These are phyloP conservation scores for Lactarius hengduanensis DNA, from an alignment of 768 basidiomycete genomes.

Conservation along the genomic window DNA sequence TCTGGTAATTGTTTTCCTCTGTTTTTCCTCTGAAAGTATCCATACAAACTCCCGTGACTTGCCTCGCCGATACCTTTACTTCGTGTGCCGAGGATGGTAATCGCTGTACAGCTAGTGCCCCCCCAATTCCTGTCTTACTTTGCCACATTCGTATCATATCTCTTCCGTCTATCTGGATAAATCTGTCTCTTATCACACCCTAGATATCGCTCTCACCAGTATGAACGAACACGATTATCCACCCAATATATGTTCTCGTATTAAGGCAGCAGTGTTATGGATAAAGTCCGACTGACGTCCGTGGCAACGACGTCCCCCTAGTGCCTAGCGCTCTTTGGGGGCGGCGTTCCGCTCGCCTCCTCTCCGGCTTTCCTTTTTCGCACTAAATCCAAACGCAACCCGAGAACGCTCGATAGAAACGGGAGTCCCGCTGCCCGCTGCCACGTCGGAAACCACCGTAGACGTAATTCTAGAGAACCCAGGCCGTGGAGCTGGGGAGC, in stretches of 20 bases:
- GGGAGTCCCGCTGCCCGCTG: slow-evolving; percentile 49
- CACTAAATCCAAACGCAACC: slow-evolving; percentile 73
- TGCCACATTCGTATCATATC: slow-evolving; percentile 11
- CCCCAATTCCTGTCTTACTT: neutral
- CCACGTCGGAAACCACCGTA: slow-evolving; percentile 47
- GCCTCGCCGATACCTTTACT: neutral
- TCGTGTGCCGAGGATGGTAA: slow-evolving; percentile 18
- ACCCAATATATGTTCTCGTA: slow-evolving; percentile 10
- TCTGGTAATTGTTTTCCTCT: neutral
- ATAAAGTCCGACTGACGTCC: slow-evolving; percentile 4
- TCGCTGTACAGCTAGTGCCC: slow-evolving; percentile 19
- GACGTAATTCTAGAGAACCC: slow-evolving; percentile 78
- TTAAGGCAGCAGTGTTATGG: slow-evolving; percentile 13
- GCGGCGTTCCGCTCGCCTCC: slow-evolving; percentile 64
- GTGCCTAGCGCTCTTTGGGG: slow-evolving; percentile 49
- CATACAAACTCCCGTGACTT: neutral
- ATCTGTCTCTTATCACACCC: neutral
- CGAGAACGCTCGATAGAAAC: slow-evolving; percentile 65
- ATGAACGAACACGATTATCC: neutral
- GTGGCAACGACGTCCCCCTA: neutral
- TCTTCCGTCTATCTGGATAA: neutral
- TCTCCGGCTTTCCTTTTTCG: slow-evolving; percentile 78
- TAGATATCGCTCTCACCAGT: neutral
- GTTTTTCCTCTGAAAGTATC: neutral
- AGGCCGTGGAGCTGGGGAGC: slow-evolving; percentile 65